phyloP scores from a whole-genome alignment of 495 filamentous ascomycete genomes.

The Aspergillus incahuasiensis region DNA sequence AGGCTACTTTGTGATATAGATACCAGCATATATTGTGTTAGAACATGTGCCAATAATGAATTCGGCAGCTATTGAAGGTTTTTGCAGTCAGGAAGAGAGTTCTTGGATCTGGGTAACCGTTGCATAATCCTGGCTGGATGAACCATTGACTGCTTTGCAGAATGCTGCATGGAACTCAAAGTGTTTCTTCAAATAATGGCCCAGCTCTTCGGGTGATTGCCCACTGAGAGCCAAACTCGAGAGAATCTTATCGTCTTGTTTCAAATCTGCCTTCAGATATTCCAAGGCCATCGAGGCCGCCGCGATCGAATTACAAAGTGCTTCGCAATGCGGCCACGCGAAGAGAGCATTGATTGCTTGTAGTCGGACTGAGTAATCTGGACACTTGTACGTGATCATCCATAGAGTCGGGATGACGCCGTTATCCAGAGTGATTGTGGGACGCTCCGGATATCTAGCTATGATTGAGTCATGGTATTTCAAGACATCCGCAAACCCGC shows the following conservation, averaged over 20 bases:
- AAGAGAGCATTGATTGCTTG: slow-evolving; percentile 11
- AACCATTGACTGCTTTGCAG: slow-evolving; percentile 14
- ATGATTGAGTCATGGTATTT: slow-evolving; percentile 3
- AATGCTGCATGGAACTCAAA: slow-evolving; percentile 3
- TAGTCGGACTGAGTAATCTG: slow-evolving; percentile 14
- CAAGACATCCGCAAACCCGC: slow-evolving; percentile 8
- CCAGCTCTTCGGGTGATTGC: slow-evolving; percentile 8
- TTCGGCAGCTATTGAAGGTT: neutral
- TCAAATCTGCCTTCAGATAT: slow-evolving; percentile 3
- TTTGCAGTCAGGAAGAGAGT: neutral
- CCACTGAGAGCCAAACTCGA: slow-evolving; percentile 1
- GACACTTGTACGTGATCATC: slow-evolving; percentile 14
- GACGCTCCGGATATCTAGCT: slow-evolving; percentile 12
- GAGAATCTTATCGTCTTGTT: neutral
- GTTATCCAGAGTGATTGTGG: slow-evolving; percentile 18
- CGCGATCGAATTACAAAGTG: slow-evolving; percentile 15
- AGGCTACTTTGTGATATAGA: neutral
- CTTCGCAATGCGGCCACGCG: slow-evolving; percentile 20
- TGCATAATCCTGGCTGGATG: neutral
- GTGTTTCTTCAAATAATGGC: slow-evolving; percentile 11
- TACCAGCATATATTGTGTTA: neutral
- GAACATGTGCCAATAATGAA: neutral
- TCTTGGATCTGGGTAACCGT: neutral
- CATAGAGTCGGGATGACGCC: slow-evolving; percentile 11
- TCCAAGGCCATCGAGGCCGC: slow-evolving; percentile 9